A percentile compares a stretch with the other conserved stretches of the same genome.
phyloP scores from a whole-genome alignment of 352 stramenopile genomes.

The Phytophthora pseudosyringae region DNA sequence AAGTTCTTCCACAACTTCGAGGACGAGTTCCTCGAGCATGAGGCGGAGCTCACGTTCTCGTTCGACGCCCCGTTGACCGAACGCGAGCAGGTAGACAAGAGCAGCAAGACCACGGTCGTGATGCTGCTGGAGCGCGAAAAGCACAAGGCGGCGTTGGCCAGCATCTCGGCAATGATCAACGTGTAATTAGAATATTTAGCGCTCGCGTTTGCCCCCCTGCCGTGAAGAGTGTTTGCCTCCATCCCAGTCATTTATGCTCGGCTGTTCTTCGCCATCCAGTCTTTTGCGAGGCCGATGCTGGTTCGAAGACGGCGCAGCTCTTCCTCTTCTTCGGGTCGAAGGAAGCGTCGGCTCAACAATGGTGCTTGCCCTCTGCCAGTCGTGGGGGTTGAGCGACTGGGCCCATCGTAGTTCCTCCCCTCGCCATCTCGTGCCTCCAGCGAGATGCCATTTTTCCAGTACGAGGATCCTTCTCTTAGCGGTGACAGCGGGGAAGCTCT shows the following conservation, averaged over 20 bases:
- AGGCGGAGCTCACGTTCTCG: conserved; percentile 70
- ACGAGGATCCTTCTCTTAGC: conserved; percentile 48
- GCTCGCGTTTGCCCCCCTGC: conserved; percentile 21
- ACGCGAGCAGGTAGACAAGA: conserved; percentile 62
- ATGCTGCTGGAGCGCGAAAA: conserved; percentile 81
- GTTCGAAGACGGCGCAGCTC: conserved; percentile 57
- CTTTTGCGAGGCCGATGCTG: conserved; percentile 69
- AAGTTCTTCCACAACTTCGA: conserved; percentile 90
- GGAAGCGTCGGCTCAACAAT: conserved; percentile 46
- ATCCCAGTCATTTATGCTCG: conserved; percentile 1
- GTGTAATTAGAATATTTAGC: conserved; percentile 76
- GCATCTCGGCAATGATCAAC: conserved; percentile 85
- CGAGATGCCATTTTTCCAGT: conserved; percentile 67
- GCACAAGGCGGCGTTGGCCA: conserved; percentile 82
- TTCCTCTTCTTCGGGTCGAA: conserved; percentile 62
- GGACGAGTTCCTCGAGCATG: conserved; percentile 85
- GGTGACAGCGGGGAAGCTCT: conserved; percentile 53
- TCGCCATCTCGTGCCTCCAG: conserved; percentile 26
- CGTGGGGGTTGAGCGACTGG: background rate
- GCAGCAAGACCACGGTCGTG: conserved; percentile 73
- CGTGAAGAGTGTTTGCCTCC: background rate
- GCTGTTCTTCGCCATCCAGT: conserved; percentile 57
- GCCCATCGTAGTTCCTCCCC: background rate
- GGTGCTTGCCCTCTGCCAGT: conserved; percentile 3
- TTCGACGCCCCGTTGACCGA: conserved; percentile 79